Percentiles rank a stretch among this genome's conserved stretches.
Evolutionary conservation across 2,329 filamentous ascomycete genomes (phyloP).

Genomic region (Diaporthe helianthi): DNA sequence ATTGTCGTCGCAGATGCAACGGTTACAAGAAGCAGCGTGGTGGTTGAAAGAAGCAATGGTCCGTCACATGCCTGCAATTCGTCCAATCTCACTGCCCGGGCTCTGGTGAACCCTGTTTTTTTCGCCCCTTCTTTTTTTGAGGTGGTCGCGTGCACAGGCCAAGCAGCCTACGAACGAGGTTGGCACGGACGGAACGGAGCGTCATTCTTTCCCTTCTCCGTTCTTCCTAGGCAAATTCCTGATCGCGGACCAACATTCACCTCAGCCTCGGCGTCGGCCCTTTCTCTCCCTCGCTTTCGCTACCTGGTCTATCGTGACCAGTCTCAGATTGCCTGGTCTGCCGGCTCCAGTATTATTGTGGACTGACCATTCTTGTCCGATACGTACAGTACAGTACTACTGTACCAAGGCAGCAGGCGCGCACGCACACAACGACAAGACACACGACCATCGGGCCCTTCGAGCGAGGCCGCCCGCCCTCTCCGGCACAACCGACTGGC

Average conservation of each 20-base stretch:
- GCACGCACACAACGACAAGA: not conserved
- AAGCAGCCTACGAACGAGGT: not conserved
- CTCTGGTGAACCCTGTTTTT: not conserved
- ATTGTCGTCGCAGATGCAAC: not conserved
- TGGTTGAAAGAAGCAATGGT: slow-evolving; percentile 25
- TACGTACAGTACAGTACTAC: too few species aligned
- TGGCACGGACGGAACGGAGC: not conserved
- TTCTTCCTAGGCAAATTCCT: not conserved
- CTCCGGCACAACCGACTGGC: slow-evolving; percentile 8
- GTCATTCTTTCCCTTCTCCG: slow-evolving; percentile 13
- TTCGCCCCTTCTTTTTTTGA: not conserved
- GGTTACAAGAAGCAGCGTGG: not conserved
- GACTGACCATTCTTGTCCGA: not conserved
- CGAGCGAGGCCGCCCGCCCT: slow-evolving; percentile 27
- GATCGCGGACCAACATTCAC: slow-evolving; percentile 7
- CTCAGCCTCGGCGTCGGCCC: slow-evolving; percentile 17
- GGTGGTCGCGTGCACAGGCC: slow-evolving; percentile 33
- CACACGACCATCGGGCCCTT: slow-evolving; percentile 6
- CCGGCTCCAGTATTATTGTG: not conserved
- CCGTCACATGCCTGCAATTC: slow-evolving; percentile 30
- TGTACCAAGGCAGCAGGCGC: not conserved
- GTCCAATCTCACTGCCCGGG: not conserved
- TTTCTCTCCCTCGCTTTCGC: not conserved
- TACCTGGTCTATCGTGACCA: not conserved
- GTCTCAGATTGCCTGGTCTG: not conserved